Evolutionary conservation across 768 basidiomycete genomes (phyloP).

Genomic region (Russula sp.): DNA sequence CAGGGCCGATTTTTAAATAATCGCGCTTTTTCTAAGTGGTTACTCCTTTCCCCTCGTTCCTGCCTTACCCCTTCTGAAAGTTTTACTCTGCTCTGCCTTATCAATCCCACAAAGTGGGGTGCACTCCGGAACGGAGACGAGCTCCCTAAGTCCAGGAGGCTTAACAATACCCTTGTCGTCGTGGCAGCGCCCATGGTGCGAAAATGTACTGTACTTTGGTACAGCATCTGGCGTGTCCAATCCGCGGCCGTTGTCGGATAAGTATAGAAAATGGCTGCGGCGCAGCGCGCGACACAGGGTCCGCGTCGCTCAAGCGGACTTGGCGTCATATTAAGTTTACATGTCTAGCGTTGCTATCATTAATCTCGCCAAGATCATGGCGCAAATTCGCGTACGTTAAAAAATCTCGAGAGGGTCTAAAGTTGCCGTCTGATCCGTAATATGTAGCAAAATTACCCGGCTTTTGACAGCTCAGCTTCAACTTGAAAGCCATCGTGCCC

Average conservation of each 20-base stretch:
- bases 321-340: not conserved
- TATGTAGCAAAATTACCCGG: no score
- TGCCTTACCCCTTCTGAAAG: not conserved
- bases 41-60: not conserved
- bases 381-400: not conserved
- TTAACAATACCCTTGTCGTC: not conserved
- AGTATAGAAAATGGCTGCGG: no score
- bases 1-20: no score
- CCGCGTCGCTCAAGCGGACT: no score
- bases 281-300: no score
- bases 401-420: not conserved
- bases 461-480: not conserved
- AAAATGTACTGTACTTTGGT: not conserved
- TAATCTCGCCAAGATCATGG: not conserved
- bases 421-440: not conserved
- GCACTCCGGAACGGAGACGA: not conserved
- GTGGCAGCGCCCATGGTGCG: not conserved
- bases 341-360: not conserved
- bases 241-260: not conserved
- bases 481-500: conserved; percentile 35
- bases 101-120: not conserved
- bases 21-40: not conserved
- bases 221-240: not conserved
- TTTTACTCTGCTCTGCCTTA: not conserved
- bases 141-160: not conserved